Evolutionary conservation across 208 protist species (phyloP).

Genomic region (Crithidia acanthocephali): DNA sequence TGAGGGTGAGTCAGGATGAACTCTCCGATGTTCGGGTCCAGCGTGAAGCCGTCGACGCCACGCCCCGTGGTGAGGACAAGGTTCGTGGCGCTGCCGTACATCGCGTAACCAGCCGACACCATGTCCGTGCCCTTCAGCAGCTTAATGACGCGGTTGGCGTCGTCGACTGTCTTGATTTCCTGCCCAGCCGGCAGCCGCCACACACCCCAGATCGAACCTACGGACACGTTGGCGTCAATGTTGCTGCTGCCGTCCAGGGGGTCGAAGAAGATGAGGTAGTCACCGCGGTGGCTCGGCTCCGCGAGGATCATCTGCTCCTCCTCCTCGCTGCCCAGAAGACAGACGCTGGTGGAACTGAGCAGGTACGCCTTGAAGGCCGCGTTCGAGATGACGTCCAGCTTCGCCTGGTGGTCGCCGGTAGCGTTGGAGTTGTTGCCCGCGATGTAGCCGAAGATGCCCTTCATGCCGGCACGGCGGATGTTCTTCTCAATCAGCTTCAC

Average conservation of each 20-base stretch:
- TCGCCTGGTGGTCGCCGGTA: slow-evolving; percentile 85
- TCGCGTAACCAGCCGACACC: slow-evolving; percentile 93
- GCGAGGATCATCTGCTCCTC: slow-evolving; percentile 81
- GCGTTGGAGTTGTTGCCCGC: slow-evolving; percentile 55
- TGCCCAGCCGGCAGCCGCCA: slow-evolving; percentile 80
- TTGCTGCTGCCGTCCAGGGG: slow-evolving; percentile 97
- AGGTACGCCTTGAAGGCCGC: slow-evolving; percentile 88
- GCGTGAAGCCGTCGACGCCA: slow-evolving; percentile 95
- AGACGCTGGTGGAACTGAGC: slow-evolving; percentile 73
- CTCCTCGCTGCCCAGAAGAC: slow-evolving; percentile 83
- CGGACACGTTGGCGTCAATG: slow-evolving; percentile 97
- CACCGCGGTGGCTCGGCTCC: slow-evolving; percentile 61
- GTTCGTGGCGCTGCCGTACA: slow-evolving; percentile 96
- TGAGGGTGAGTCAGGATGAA: slow-evolving; percentile 97
- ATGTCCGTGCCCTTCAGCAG: slow-evolving; percentile 71
- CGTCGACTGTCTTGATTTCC: slow-evolving; percentile 78
- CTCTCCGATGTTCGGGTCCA: slow-evolving; percentile 96
- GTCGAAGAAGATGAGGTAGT: slow-evolving; percentile 96
- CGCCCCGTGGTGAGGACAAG: slow-evolving; percentile 93
- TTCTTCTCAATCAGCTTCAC: slow-evolving; percentile 90
- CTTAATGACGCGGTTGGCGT: slow-evolving; percentile 75
- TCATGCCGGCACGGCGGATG: slow-evolving; percentile 85
- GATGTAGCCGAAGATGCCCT: slow-evolving; percentile 84
- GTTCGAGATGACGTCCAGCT: slow-evolving; percentile 90
- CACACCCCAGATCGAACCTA: slow-evolving; percentile 95